Evolutionary conservation across 108 stramenopile species (phyloP), one percentile per base, ranked within the genome.

Genomic region (Nitzschia sp.): DNA sequence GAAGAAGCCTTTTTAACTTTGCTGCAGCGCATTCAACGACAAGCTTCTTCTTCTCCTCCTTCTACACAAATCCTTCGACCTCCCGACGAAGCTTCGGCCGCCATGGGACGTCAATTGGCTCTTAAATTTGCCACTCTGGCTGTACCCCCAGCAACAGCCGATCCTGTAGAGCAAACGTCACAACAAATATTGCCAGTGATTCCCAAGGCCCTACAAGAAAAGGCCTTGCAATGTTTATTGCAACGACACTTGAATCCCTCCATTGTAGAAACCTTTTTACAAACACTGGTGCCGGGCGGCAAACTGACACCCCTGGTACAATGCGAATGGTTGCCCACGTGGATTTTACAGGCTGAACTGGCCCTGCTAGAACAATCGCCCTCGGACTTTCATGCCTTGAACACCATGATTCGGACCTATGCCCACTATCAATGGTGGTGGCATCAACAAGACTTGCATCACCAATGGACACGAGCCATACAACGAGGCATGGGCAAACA

Each of bases 31-130:
- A 70, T 77, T 45, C 61, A 77, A 47, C 65, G 74, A 30, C 74
- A 67, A 54, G 66, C 66, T 42, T 25, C 46, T 15, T 24, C 65
- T 34, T 3, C 24, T 26, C 31, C 21, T 2, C 36, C 27, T 18
- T 13, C 66, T 30, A 59, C 35, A 32, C 0, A 54, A 51, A 18
- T 18, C 24, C 19, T 59, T 31, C 60, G 71, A 11, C 76, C 76
- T 17, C 76, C 76, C 27, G 76, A 77, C 51, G 76, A 70, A 42
- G 64, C 69, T 24, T 62, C 69, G 27, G 38, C 60, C 35, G 63
- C 76, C 24, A 26, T 77, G 38, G 76, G 76, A 1, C 59, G 59
- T 53, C 59, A 68, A n/a, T 30, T 77, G n/a, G 76, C 76, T n/a
- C 57, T 60, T 18, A 46, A 30, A 26, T 70, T 60, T 32, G 58